A percentile compares a stretch with the other conserved stretches of the same genome.
These are phyloP conservation scores for Kondoa subrosea DNA, from an alignment of 768 basidiomycete genomes.

Conservation along the genomic window DNA sequence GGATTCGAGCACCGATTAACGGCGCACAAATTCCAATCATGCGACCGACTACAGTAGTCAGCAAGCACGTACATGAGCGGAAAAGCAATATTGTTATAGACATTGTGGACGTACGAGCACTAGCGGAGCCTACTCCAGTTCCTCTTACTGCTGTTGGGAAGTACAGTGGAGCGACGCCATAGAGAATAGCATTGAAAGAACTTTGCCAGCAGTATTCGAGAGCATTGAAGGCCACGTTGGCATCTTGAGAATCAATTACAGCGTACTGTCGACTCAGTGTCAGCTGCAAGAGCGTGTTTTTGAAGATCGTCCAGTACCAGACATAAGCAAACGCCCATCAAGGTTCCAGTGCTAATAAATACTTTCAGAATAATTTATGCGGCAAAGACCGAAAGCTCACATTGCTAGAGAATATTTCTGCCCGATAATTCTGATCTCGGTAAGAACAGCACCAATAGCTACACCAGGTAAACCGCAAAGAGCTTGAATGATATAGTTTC, in stretches of 20 bases:
- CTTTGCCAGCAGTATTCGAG: conserved; percentile 14
- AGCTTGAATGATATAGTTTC: conserved; percentile 29
- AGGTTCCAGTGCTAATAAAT: not conserved
- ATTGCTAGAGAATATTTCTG: conserved; percentile 17
- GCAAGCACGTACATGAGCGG: not conserved
- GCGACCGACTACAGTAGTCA: not conserved
- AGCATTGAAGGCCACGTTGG: not conserved
- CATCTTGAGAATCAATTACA: conserved; percentile 5
- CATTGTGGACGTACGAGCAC: conserved; percentile 8
- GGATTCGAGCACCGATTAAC: conserved; percentile 12
- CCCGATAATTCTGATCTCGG: conserved; percentile 11
- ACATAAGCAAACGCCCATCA: conserved; percentile 9
- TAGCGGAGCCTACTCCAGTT: conserved; percentile 9
- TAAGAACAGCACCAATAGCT: conserved; percentile 10
- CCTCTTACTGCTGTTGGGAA: conserved; percentile 11
- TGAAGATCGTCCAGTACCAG: too few relatives aligned
- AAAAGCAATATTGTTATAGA: not conserved
- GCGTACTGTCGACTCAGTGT: too few relatives aligned
- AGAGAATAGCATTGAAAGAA: conserved; percentile 13
- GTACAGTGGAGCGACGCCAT: conserved; percentile 9
- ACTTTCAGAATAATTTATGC: not conserved
- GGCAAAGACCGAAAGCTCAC: not conserved
- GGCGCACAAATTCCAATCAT: conserved; percentile 1
- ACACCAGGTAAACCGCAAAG: conserved; percentile 16
- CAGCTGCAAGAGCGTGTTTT: too few relatives aligned